Evolutionary conservation across 352 stramenopile species (phyloP).

Genomic region (Pythium myriotylum): DNA sequence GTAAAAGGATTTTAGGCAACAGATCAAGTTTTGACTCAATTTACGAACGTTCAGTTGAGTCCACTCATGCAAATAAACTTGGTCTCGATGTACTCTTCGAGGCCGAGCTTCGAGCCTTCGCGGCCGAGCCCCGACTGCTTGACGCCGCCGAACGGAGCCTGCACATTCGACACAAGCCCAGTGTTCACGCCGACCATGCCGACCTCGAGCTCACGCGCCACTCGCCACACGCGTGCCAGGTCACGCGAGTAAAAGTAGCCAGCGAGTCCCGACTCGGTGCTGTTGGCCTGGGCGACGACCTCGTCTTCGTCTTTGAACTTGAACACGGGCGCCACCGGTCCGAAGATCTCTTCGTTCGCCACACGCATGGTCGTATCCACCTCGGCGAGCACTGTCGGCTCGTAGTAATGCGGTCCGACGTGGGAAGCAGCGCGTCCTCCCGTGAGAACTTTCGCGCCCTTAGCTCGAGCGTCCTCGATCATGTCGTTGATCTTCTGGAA

Average conservation of each 20-base stretch:
- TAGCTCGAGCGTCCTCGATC: conserved; percentile 86
- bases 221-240: conserved; percentile 79
- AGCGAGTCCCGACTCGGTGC: conserved; percentile 89
- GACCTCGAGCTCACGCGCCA: conserved; percentile 85
- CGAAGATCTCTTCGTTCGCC: conserved; percentile 95
- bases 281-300: conserved; percentile 94
- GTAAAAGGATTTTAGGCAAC: conserved; percentile 19
- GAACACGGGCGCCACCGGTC: conserved; percentile 92
- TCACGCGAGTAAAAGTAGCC: conserved; percentile 95
- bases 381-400: conserved; percentile 91
- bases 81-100: conserved; percentile 96
- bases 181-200: conserved; percentile 96
- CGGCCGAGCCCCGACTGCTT: conserved; percentile 88
- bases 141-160: conserved; percentile 87
- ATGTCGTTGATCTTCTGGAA: conserved; percentile 84
- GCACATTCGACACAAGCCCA: conserved; percentile 79
- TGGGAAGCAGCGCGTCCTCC: conserved; percentile 71
- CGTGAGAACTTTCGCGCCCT: conserved; percentile 86
- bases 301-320: conserved; percentile 95
- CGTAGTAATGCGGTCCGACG: conserved; percentile 89
- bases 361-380: conserved; percentile 85
- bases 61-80: conserved; percentile 93
- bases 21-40: background rate
- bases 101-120: conserved; percentile 85
- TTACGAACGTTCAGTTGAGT: conserved; percentile 41